A percentile compares a stretch with the other conserved stretches of the same genome.
Evolutionary conservation across 1,139 yeast species (phyloP).

Genomic region (Debaryomyces robertsiae): DNA sequence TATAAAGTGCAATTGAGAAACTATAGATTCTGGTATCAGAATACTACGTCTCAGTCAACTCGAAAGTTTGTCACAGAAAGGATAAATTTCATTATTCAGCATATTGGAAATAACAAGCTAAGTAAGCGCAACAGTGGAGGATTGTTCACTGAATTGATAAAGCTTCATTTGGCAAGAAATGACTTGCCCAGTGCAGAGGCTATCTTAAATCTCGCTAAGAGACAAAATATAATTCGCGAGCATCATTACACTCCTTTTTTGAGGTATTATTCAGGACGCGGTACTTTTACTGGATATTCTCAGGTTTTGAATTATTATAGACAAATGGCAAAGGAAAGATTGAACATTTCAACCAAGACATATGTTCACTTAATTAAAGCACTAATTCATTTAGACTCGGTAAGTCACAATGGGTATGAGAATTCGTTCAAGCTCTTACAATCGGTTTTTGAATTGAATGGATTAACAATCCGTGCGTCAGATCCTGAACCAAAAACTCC

Average conservation of each 20-base stretch:
- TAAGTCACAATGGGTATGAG: conserved; percentile 23
- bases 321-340: conserved; percentile 37
- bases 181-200: conserved; percentile 20
- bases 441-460: conserved; percentile 38
- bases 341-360: conserved; percentile 36
- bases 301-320: conserved; percentile 39
- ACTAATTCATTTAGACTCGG: conserved; percentile 40
- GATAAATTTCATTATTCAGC: conserved; percentile 12
- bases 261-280: conserved; percentile 23
- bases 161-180: conserved; percentile 21
- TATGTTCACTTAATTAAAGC: conserved; percentile 46
- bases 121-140: conserved; percentile 15
- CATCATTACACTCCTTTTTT: conserved; percentile 35
- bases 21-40: conserved; percentile 32
- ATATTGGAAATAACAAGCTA: conserved; percentile 11
- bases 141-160: conserved; percentile 31
- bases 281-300: conserved; percentile 31
- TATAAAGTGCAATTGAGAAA: conserved; percentile 35
- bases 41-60: conserved; percentile 10
- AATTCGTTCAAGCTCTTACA: conserved; percentile 34
- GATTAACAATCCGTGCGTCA: conserved; percentile 21
- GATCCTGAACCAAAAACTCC: conserved; percentile 15
- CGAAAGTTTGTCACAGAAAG: conserved; percentile 15
- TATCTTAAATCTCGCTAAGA: conserved; percentile 19
- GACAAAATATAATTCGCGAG: conserved; percentile 23